A percentile compares a stretch with the other conserved stretches of the same genome.
Conservation (phyloP, 768 basidiomycete genomes). For the Neoboletus brunneissimus region DNA sequence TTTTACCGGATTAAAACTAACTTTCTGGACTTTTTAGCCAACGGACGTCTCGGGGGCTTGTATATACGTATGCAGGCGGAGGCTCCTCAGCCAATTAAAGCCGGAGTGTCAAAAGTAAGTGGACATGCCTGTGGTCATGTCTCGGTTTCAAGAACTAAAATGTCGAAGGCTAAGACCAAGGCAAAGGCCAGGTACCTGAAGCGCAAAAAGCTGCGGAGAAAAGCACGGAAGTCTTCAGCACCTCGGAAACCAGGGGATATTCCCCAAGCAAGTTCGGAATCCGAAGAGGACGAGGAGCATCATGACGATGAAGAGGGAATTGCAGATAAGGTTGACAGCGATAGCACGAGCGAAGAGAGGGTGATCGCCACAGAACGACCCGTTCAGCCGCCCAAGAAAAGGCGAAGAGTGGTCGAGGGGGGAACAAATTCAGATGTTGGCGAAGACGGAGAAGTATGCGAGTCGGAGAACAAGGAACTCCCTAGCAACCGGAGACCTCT, state of each 20-base stretch:
- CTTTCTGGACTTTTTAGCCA: too few relatives aligned
- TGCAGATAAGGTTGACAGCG: constrained; percentile 18
- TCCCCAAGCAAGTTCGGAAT: constrained; percentile 12
- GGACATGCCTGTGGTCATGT: background rate
- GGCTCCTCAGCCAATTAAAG: background rate
- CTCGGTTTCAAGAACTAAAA: background rate
- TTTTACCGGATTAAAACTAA: too few relatives aligned
- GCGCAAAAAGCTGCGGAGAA: constrained; percentile 66
- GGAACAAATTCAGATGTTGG: constrained; percentile 19
- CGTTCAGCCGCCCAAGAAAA: constrained; percentile 42
- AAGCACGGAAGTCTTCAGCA: constrained; percentile 40
- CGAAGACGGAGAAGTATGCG: background rate
- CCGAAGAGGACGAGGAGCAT: constrained; percentile 25
- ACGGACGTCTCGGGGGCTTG: too few relatives aligned
- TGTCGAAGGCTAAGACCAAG: constrained; percentile 55
- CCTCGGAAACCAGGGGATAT: constrained; percentile 25
- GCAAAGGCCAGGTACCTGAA: constrained; percentile 72
- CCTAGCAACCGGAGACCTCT: constrained; percentile 4
- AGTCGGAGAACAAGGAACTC: background rate
- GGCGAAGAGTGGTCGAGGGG: constrained; percentile 35
- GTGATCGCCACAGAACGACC: constrained; percentile 3
- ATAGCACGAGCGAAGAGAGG: constrained; percentile 10
- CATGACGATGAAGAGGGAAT: constrained; percentile 15
- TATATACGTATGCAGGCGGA: too few relatives aligned
- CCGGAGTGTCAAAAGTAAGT: constrained; percentile 22